phyloP scores from a whole-genome alignment of 2,329 filamentous ascomycete species.

The Aspergillus fumigatus region DNA sequence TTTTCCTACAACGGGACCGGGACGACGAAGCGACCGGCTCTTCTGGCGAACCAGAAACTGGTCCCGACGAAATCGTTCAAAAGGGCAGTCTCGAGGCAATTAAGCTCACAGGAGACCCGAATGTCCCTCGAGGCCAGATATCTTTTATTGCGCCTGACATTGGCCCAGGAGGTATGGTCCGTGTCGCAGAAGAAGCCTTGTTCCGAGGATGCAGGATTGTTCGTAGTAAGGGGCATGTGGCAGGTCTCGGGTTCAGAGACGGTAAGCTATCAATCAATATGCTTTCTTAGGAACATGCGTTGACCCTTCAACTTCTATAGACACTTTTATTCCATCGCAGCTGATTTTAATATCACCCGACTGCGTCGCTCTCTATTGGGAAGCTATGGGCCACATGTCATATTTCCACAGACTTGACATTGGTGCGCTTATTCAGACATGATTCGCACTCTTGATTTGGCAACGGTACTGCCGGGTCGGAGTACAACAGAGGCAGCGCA shows the following conservation, averaged over 20 bases:
- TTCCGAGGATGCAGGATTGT: slow-evolving; percentile 75
- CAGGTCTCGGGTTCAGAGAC: slow-evolving; percentile 63
- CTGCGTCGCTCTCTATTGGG: slow-evolving; percentile 77
- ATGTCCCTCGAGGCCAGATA: slow-evolving; percentile 80
- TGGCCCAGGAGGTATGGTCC: slow-evolving; percentile 59
- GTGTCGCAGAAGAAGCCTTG: slow-evolving; percentile 59
- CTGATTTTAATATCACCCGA: slow-evolving; percentile 76
- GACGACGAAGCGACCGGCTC: slow-evolving; percentile 37
- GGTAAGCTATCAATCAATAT: slow-evolving; percentile 52
- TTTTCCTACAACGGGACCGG: slow-evolving; percentile 68
- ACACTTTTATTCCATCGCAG: slow-evolving; percentile 64
- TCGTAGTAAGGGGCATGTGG: slow-evolving; percentile 71
- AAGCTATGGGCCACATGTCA: slow-evolving; percentile 46
- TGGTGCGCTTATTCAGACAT: slow-evolving; percentile 33
- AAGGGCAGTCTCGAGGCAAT: slow-evolving; percentile 72
- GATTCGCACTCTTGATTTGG: slow-evolving; percentile 1
- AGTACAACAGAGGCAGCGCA: no score
- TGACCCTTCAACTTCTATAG: slow-evolving; percentile 8
- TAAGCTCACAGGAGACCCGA: slow-evolving; percentile 87
- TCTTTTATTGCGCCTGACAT: slow-evolving; percentile 79
- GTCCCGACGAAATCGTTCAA: slow-evolving; percentile 50
- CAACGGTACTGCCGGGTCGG: neutral
- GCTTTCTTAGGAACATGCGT: neutral
- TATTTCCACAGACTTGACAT: slow-evolving; percentile 43
- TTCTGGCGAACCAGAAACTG: slow-evolving; percentile 39